Percentiles rank a stretch among this genome's conserved stretches.
Evolutionary conservation across 2,329 filamentous ascomycete species (phyloP).

Genomic region (Penicillium sp.): DNA sequence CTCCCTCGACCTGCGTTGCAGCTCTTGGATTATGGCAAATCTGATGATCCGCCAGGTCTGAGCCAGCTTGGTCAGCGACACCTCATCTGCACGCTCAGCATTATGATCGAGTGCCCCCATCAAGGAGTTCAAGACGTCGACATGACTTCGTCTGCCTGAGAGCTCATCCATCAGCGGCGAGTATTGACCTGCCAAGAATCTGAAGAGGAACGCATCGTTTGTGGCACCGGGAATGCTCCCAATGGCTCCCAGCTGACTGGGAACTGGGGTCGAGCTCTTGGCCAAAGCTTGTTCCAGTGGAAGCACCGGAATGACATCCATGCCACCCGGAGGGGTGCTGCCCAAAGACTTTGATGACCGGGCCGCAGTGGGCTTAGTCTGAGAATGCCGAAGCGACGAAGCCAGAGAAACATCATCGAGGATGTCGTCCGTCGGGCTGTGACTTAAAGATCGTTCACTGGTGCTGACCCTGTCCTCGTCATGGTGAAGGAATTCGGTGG

Average conservation of each 20-base stretch:
- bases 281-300: constrained; percentile 50
- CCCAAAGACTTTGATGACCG: constrained; percentile 51
- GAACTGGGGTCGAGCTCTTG: constrained; percentile 37
- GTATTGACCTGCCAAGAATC: constrained; percentile 44
- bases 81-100: constrained; percentile 50
- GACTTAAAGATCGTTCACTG: constrained; percentile 47
- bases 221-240: constrained; percentile 48
- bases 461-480: constrained; percentile 43
- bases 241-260: constrained; percentile 48
- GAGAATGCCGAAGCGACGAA: constrained; percentile 45
- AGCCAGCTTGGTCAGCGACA: constrained; percentile 49
- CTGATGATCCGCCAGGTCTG: constrained; percentile 58
- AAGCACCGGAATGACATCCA: constrained; percentile 46
- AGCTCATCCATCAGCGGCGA: constrained; percentile 34
- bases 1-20: constrained; percentile 40
- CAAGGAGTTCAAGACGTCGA: constrained; percentile 31
- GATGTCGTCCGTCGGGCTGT: constrained; percentile 55
- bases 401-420: constrained; percentile 54
- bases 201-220: constrained; percentile 39
- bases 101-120: constrained; percentile 51
- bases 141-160: constrained; percentile 18
- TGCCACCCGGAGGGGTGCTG: constrained; percentile 50
- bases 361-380: constrained; percentile 45
- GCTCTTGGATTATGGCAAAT: constrained; percentile 48
- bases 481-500: constrained; percentile 39